Conservation (phyloP, 768 basidiomycete genomes). For the Tricholoma flavovirens region DNA sequence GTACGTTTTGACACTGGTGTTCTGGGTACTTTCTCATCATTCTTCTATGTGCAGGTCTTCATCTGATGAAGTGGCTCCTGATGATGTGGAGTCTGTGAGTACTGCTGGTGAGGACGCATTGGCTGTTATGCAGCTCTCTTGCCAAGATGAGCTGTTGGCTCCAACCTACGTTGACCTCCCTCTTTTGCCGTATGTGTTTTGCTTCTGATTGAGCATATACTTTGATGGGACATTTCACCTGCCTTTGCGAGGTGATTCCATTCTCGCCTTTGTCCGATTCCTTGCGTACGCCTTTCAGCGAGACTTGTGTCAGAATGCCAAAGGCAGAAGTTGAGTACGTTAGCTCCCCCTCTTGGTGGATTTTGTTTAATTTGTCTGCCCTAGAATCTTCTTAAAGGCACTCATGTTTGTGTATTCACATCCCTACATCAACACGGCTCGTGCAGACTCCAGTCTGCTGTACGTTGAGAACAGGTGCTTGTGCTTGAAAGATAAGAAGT, state of each 20-base stretch:
- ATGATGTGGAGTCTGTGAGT: not conserved
- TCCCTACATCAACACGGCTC: too few relatives aligned
- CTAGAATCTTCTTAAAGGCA: not conserved
- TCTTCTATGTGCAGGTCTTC: not conserved
- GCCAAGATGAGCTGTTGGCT: not conserved
- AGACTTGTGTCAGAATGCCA: not conserved
- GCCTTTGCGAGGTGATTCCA: not conserved
- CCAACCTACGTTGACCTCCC: not conserved
- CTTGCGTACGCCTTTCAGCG: not conserved
- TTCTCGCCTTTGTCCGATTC: not conserved
- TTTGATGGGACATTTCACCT: not conserved
- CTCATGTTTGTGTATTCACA: not conserved
- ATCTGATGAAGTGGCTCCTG: not conserved
- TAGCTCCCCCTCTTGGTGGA: not conserved
- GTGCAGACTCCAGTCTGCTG: too few relatives aligned
- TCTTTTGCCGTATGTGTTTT: not conserved
- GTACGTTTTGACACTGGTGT: not conserved
- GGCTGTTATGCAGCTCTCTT: not conserved
- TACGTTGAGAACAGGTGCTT: not conserved
- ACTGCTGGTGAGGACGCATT: not conserved
- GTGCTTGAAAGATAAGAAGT: not conserved
- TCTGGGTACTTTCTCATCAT: not conserved
- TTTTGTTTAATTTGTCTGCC: not conserved
- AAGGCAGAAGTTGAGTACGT: not conserved
- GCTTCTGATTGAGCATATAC: not conserved